A percentile compares a stretch with the other conserved stretches of the same genome.
These are phyloP conservation scores for Aspergillus versicolor DNA, from an alignment of 2,329 filamentous ascomycete species.

Conservation along the genomic window DNA sequence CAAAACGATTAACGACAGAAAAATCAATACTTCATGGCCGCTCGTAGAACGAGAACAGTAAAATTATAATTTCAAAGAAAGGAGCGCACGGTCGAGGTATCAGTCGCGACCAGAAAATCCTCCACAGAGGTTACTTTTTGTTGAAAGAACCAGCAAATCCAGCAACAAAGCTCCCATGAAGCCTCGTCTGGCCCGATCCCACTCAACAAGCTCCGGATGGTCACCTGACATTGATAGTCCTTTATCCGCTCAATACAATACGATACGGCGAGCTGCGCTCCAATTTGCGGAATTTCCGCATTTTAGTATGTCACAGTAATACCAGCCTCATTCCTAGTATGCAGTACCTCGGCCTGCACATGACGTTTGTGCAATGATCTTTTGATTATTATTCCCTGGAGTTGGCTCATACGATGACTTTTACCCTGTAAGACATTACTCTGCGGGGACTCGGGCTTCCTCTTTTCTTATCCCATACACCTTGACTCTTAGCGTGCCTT, in stretches of 20 bases:
- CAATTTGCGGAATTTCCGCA: neutral
- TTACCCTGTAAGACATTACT: neutral
- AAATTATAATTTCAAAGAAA: neutral
- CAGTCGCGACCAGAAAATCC: neutral
- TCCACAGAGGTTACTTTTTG: slow-evolving; percentile 3
- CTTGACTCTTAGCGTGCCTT: neutral
- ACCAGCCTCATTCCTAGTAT: neutral
- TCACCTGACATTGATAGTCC: slow-evolving; percentile 16
- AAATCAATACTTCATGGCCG: slow-evolving; percentile 13
- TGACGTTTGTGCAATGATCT: neutral
- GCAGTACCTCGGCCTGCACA: slow-evolving; percentile 6
- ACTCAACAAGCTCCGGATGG: slow-evolving; percentile 6
- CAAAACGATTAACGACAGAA: slow-evolving; percentile 5
- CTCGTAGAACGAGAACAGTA: slow-evolving; percentile 2
- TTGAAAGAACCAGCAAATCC: slow-evolving; percentile 4
- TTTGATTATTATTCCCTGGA: neutral
- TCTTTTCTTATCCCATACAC: neutral
- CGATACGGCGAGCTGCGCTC: neutral
- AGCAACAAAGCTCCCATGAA: slow-evolving; percentile 7
- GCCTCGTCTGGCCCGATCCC: slow-evolving; percentile 7
- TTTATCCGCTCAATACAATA: neutral
- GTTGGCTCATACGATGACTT: slow-evolving; percentile 4
- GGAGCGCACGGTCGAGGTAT: neutral
- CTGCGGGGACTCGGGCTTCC: neutral
- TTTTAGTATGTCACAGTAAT: neutral